phyloP scores from a whole-genome alignment of 805 yeast species.

The Schwanniomyces pseudopolymorphus region DNA sequence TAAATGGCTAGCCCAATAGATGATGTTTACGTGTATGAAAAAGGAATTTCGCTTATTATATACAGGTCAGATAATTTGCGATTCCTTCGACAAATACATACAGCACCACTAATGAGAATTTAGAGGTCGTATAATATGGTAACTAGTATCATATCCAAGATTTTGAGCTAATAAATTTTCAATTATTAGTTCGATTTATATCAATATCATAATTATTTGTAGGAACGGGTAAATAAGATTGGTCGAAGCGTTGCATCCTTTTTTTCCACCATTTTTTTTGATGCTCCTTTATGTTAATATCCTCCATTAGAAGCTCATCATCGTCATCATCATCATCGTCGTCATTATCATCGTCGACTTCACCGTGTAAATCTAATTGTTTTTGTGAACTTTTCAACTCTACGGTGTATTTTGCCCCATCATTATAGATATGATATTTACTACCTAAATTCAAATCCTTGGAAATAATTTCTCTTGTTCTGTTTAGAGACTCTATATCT shows the following conservation, averaged over 20 bases:
- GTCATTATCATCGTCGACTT: conserved; percentile 10
- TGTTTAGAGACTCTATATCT: conserved; percentile 72
- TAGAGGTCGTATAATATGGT: too few relatives aligned
- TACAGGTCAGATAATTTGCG: neutral
- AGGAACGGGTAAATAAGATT: conserved; percentile 16
- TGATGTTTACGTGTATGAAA: neutral
- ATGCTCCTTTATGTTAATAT: conserved; percentile 50
- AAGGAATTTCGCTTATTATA: neutral
- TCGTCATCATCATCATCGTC: conserved; percentile 21
- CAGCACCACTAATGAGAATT: too few relatives aligned
- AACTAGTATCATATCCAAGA: too few relatives aligned
- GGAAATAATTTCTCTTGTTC: conserved; percentile 73
- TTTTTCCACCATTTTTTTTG: conserved; percentile 54
- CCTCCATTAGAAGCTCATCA: conserved; percentile 56
- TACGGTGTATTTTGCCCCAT: conserved; percentile 7
- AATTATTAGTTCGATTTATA: conserved; percentile 5
- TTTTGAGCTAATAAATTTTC: neutral
- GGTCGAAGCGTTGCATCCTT: conserved; percentile 39
- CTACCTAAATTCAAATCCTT: conserved; percentile 65
- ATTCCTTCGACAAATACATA: too few relatives aligned
- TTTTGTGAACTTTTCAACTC: conserved; percentile 15
- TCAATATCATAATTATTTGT: conserved; percentile 9
- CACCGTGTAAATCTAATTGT: conserved; percentile 21
- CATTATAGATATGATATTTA: conserved; percentile 30
- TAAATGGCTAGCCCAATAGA: neutral